Evolutionary conservation across 495 filamentous ascomycete species (phyloP).

Genomic region (Neurospora africana): DNA sequence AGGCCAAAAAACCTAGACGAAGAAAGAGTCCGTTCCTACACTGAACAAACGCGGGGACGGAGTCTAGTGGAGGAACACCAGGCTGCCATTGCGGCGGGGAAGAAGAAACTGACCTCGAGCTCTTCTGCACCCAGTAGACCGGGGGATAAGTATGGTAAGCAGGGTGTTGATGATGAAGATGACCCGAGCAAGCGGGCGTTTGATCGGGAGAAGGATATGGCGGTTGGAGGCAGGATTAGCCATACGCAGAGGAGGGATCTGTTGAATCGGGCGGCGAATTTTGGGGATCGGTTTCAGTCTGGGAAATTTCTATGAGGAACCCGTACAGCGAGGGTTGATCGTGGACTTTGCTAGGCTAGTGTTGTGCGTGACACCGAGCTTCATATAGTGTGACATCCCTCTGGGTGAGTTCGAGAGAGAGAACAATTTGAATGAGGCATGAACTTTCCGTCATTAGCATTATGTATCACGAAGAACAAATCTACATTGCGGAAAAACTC

Average conservation of each 20-base stretch:
- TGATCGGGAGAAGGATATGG: constrained; percentile 93
- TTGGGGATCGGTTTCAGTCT: constrained; percentile 69
- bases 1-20: constrained; percentile 7
- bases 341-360: not conserved
- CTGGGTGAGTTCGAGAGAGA: not conserved
- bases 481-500: too few relatives aligned
- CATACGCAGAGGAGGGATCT: constrained; percentile 66
- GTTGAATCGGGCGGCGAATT: constrained; percentile 69
- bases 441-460: not conserved
- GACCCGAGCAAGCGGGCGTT: constrained; percentile 84
- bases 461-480: not conserved
- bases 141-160: constrained; percentile 13
- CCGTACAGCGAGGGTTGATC: not conserved
- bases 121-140: constrained; percentile 2
- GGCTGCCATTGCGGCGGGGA: constrained; percentile 9
- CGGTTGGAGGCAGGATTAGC: constrained; percentile 60
- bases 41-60: constrained; percentile 45
- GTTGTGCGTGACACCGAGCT: not conserved
- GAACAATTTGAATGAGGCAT: not conserved
- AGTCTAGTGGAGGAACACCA: constrained; percentile 57
- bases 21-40: constrained; percentile 23
- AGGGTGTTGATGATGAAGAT: constrained; percentile 64
- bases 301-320: constrained; percentile 52
- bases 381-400: not conserved
- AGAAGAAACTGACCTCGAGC: not conserved